Percentiles rank a stretch among this genome's conserved stretches.
Conservation (phyloP, 1,139 yeast genomes). For the Saccharomyces pastorianus region DNA sequence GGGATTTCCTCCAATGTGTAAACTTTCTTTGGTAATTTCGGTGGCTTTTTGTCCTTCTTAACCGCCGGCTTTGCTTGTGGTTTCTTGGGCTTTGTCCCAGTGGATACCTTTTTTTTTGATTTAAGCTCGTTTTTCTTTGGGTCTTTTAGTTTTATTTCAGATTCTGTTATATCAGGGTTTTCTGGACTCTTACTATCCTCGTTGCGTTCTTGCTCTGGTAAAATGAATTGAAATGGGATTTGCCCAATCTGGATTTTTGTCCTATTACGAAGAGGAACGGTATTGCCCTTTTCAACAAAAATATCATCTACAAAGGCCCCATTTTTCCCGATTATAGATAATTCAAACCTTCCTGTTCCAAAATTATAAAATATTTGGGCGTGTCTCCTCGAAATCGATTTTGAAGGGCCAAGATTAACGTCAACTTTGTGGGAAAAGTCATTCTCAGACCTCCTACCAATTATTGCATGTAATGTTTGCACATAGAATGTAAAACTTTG, state of each 20-base stretch:
- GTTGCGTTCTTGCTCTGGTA: slow-evolving; percentile 44
- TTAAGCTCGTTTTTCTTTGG: not conserved
- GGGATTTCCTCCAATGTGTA: slow-evolving; percentile 76
- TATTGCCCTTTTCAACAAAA: slow-evolving; percentile 81
- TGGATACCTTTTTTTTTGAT: not conserved
- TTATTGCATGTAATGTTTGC: slow-evolving; percentile 85
- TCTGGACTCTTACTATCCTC: slow-evolving; percentile 3
- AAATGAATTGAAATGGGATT: slow-evolving; percentile 74
- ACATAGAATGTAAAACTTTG: slow-evolving; percentile 90
- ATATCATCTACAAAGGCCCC: slow-evolving; percentile 92
- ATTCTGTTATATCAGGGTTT: not conserved
- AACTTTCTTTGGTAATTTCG: slow-evolving; percentile 51
- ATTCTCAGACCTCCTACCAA: slow-evolving; percentile 83
- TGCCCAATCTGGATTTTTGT: slow-evolving; percentile 90
- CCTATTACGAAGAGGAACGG: slow-evolving; percentile 74
- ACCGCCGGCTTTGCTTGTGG: not conserved
- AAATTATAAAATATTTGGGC: slow-evolving; percentile 93
- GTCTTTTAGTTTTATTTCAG: slow-evolving; percentile 9
- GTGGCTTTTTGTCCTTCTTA: slow-evolving; percentile 37
- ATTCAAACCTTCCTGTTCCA: slow-evolving; percentile 86
- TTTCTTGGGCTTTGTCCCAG: slow-evolving; percentile 1
- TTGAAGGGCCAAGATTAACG: slow-evolving; percentile 83
- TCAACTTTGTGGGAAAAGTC: slow-evolving; percentile 60
- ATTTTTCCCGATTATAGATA: slow-evolving; percentile 83
- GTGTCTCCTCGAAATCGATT: slow-evolving; percentile 86